Base-by-base conservation (phyloP, 345 rosid genomes). In the Euphorbia pulcherrima region DNA sequence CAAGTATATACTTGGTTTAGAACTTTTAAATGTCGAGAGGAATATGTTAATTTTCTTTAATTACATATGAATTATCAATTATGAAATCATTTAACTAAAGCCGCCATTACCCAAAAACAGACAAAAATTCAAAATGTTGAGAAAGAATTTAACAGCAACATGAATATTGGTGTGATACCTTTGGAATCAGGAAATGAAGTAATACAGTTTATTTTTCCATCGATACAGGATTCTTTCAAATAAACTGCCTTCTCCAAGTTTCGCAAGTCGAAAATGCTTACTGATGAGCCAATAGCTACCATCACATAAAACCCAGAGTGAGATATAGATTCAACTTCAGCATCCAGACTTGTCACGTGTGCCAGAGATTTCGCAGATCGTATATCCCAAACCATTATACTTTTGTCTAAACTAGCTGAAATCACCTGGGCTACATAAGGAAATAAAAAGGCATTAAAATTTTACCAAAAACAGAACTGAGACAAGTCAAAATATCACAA, bases 361-460 rank as follows among this genome's bases (percentile, higher is more conserved):
- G 69, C 51, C 48, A 65, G 75, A 71, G 77, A 61, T 51, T 79
- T 77, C 60, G 76, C 75, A 47, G 56, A 75, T 44, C 90, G 78
- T 18, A 52, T 68, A 82, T 92, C 99, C 97, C 97, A 87, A 35
- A 79, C 75, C 64, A 73, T 81, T 62, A 89, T 75, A 83, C 69
- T 88, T 71, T 83, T 89, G 86, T 95, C 99, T 75, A 88, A 81
- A 24, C 97, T 91, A 41, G 93, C 73, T 52, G 89, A 84, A 67
- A 95, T 65, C 35, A 86, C 79, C 75, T 74, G 88, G 75, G 88
- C 99, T 95, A 67, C 53, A 69, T 47, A 57, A 75, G 57, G 30
- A 24, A 75, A 33, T 53, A 55, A 61, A 30, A 60, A 64, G 14
- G 28, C n/a, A 29, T 28, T n/a, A 40, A 55, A 46, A 8, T 17